Conservation (phyloP, 768 basidiomycete species). For the Mycena galopus region DNA sequence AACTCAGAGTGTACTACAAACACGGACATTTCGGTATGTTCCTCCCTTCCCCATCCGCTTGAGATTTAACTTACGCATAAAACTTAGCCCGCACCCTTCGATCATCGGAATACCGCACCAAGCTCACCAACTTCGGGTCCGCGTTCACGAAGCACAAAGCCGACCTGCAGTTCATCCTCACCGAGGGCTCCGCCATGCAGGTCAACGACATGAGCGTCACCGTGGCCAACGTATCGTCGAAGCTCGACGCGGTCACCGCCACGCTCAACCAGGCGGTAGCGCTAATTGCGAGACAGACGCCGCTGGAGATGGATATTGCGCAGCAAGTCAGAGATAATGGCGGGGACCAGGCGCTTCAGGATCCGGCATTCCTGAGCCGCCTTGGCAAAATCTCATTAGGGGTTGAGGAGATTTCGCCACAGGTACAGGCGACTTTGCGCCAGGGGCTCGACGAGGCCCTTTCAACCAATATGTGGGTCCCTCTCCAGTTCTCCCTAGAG, state of each 20-base stretch:
- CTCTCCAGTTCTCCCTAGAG: neutral
- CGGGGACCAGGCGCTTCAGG: slow-evolving; percentile 27
- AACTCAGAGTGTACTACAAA: slow-evolving; percentile 38
- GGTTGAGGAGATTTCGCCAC: slow-evolving; percentile 4
- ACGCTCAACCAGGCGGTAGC: slow-evolving; percentile 16
- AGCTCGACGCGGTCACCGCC: slow-evolving; percentile 24
- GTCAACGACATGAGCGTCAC: slow-evolving; percentile 22
- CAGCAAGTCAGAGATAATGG: slow-evolving; percentile 17
- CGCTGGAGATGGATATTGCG: slow-evolving; percentile 21
- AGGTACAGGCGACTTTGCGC: slow-evolving; percentile 20
- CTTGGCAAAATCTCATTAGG: slow-evolving; percentile 25
- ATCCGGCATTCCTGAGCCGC: slow-evolving; percentile 21
- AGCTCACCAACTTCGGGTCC: slow-evolving; percentile 32
- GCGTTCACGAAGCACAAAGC: slow-evolving; percentile 36
- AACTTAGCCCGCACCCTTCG: slow-evolving; percentile 26
- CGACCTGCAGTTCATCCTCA: slow-evolving; percentile 34
- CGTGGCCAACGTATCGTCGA: slow-evolving; percentile 13
- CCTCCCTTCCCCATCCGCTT: neutral
- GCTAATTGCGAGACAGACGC: slow-evolving; percentile 15
- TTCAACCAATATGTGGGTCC: slow-evolving; percentile 27
- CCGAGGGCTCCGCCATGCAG: slow-evolving; percentile 32
- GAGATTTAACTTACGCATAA: neutral
- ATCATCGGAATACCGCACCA: slow-evolving; percentile 37
- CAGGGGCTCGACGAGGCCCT: slow-evolving; percentile 35
- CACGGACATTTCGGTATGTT: slow-evolving; percentile 33